Percentiles rank a stretch among this genome's conserved stretches.
These are phyloP conservation scores for Setaria italica DNA, from an alignment of 202 grass and related monocot genomes.

Conservation along the genomic window DNA sequence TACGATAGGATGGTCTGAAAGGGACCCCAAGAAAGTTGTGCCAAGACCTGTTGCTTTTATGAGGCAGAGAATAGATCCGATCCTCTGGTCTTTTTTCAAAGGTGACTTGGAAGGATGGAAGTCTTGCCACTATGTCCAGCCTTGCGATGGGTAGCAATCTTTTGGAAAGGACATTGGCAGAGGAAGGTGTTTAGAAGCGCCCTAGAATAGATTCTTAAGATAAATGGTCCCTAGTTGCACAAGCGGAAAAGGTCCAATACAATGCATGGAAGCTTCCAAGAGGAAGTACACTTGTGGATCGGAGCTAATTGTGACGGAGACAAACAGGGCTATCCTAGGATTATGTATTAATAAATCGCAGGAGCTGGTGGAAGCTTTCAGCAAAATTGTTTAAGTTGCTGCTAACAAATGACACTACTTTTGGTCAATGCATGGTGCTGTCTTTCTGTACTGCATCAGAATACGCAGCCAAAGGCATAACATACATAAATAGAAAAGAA, in stretches of 20 bases:
- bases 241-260: not conserved
- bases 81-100: constrained; percentile 7
- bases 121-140: constrained; percentile 20
- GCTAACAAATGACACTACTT: not conserved
- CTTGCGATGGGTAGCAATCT: constrained; percentile 20
- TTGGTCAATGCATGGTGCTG: not conserved
- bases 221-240: not conserved
- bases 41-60: not conserved
- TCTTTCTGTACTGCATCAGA: not conserved
- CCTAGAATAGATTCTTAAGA: constrained; percentile 8
- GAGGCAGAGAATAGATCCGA: constrained; percentile 26
- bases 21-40: not conserved
- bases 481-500: not conserved
- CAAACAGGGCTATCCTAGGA: not conserved
- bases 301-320: not conserved
- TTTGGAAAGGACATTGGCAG: constrained; percentile 29
- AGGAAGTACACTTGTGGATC: not conserved
- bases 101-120: constrained; percentile 45
- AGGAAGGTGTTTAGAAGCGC: constrained; percentile 49
- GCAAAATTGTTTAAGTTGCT: not conserved
- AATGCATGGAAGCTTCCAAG: constrained; percentile 38
- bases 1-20: not conserved
- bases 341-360: not conserved
- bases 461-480: not conserved
- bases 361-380: not conserved